Evolutionary conservation across 306 rosid genomes (phyloP).

Genomic region (Quercus parvula): DNA sequence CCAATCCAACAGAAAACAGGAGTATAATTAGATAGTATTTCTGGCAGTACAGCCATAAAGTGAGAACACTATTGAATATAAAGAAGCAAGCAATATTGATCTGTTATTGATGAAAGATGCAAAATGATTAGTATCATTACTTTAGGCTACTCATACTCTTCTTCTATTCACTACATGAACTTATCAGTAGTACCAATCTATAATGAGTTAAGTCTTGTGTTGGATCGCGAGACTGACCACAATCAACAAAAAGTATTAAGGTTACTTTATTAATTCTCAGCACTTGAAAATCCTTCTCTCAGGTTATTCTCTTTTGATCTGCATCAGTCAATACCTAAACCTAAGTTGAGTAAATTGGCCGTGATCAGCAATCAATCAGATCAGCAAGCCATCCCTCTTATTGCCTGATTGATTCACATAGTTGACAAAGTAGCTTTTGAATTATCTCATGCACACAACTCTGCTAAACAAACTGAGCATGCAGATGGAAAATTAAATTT

Average conservation of each 20-base stretch:
- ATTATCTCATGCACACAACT: slow-evolving; percentile 7
- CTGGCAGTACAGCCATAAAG: neutral
- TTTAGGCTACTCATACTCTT: neutral
- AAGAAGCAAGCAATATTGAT: neutral
- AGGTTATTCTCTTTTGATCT: neutral
- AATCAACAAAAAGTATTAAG: neutral
- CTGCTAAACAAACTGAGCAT: slow-evolving; percentile 17
- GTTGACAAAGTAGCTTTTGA: neutral
- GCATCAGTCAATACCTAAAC: neutral
- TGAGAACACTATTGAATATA: neutral
- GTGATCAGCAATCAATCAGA: neutral
- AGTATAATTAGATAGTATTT: slow-evolving; percentile 12
- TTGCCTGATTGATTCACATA: neutral
- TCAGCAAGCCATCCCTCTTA: slow-evolving; percentile 8
- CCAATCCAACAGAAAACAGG: slow-evolving; percentile 19
- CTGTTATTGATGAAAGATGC: neutral
- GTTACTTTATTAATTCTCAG: neutral
- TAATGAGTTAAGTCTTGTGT: neutral
- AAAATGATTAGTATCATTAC: neutral
- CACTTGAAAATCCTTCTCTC: neutral
- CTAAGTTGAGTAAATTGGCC: neutral
- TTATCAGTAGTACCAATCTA: neutral
- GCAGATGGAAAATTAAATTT: neutral
- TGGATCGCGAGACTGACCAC: neutral
- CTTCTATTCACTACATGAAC: neutral